Base-by-base conservation (phyloP, 257 asterid species). In the Agastache rugosa region DNA sequence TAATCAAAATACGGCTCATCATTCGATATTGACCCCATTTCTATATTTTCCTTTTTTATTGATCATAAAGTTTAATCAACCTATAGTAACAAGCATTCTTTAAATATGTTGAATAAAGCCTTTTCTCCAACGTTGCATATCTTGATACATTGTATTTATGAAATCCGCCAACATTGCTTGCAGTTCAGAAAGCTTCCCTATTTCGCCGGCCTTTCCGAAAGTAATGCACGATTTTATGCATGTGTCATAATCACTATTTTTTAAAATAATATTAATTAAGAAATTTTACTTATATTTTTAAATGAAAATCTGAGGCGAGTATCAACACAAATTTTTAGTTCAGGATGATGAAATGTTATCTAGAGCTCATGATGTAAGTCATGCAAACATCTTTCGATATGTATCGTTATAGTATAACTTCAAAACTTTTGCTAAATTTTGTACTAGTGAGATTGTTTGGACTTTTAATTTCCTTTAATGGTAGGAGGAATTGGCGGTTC, bases 21-120 rank as follows among this genome's bases (percentile, higher is more conserved):
- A 48, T 76, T 68, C 17, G 56, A 47, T 47, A 41, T 11, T 35
- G 79, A 75, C 74, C 48, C 67, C 25, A 59, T 61, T 27, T 29
- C 29, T 44, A 42, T 59, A 27, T 55, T 23, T 42, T 71, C 8
- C 5, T 14, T 25, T 15, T 7, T 45, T 55, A n/a, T 48, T 67
- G 37, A 3, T 58, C 11, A 60, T 15, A 16, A 9, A 2, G 68
- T 41, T 39, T 17, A 63, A 35, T 41, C 55, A 44, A 65, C 12
- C 20, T 45, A 44, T 66, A 12, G n/a, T 23, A 44, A 16, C 23
- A 45, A n/a, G 11, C 35, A 31, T 44, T 44, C 6, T 60, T 4
- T 25, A 15, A 44, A 61, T 45, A 61, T 29, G 47, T 0, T 17
- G 14, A 9, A 27, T 72, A 27, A 60, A 47, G 51, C 61, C 61